phyloP scores from a whole-genome alignment of 768 basidiomycete species.

The Favolaschia claudopus region DNA sequence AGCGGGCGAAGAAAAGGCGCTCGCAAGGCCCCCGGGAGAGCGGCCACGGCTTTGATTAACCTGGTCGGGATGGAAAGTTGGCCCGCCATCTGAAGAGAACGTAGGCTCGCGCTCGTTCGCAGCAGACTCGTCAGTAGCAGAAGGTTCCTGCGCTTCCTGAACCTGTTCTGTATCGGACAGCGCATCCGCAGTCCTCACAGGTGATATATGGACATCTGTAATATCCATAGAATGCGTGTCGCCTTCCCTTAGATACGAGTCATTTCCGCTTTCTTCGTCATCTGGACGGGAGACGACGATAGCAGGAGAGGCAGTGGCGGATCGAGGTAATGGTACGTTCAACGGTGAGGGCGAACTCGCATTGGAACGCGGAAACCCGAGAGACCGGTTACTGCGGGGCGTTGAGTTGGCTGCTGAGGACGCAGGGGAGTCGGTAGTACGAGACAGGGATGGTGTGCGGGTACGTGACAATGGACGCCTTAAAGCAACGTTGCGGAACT shows the following conservation, averaged over 20 bases:
- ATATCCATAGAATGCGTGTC: conserved; percentile 58
- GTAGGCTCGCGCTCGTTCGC: conserved; percentile 60
- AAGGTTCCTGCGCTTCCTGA: conserved; percentile 28
- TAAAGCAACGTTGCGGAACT: conserved; percentile 67
- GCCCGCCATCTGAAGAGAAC: conserved; percentile 72
- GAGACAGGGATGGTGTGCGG: conserved; percentile 73
- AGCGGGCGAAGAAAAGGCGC: conserved; percentile 61
- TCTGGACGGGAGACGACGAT: conserved; percentile 35
- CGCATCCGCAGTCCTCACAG: conserved; percentile 38
- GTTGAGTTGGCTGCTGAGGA: conserved; percentile 73
- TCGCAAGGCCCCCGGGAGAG: conserved; percentile 47
- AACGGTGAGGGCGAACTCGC: conserved; percentile 56
- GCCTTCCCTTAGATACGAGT: conserved; percentile 41
- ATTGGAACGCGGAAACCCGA: conserved; percentile 44
- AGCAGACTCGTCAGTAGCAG: conserved; percentile 25
- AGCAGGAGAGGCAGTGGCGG: conserved; percentile 57
- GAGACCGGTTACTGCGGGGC: conserved; percentile 62
- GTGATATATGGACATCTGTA: conserved; percentile 58
- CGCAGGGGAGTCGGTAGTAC: conserved; percentile 63
- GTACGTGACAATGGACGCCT: conserved; percentile 58
- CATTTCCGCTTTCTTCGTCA: conserved; percentile 35
- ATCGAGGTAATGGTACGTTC: conserved; percentile 61
- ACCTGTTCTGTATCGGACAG: conserved; percentile 25
- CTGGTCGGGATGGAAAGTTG: conserved; percentile 43
- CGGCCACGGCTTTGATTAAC: conserved; percentile 33